Percentiles rank a stretch among this genome's conserved stretches.
Conservation (phyloP, 345 rosid genomes). For the Microthlaspi erraticum region DNA sequence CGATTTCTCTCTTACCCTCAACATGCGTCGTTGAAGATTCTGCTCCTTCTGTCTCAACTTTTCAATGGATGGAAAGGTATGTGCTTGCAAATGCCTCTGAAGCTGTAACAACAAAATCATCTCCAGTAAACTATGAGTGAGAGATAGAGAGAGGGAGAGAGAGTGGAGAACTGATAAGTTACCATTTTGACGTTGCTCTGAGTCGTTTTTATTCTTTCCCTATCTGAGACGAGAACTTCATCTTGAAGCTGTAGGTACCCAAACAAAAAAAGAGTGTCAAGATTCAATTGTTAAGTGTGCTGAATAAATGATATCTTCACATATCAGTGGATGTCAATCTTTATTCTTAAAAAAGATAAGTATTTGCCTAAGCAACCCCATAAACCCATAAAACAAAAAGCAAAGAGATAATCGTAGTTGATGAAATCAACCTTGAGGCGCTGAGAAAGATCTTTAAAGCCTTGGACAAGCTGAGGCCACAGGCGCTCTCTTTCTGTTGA, state of each 20-base stretch:
- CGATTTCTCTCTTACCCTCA: conserved; percentile 61
- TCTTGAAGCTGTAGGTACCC: conserved; percentile 65
- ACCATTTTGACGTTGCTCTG: conserved; percentile 95
- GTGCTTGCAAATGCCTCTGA: conserved; percentile 97
- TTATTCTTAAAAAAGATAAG: too few relatives aligned
- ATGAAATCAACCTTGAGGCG: conserved; percentile 70
- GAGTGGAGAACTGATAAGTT: conserved; percentile 7
- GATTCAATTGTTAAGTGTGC: neutral
- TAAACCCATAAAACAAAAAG: conserved; percentile 30
- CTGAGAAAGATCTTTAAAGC: conserved; percentile 91
- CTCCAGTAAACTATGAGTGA: neutral
- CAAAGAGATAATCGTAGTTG: neutral
- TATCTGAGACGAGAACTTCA: conserved; percentile 81
- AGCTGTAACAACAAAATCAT: conserved; percentile 58
- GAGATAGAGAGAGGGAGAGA: neutral
- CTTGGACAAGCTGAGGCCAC: conserved; percentile 98
- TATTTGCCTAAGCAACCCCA: conserved; percentile 2
- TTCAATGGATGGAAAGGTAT: conserved; percentile 85
- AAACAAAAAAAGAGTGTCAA: conserved; percentile 24
- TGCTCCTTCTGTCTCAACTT: conserved; percentile 94
- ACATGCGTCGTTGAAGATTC: conserved; percentile 89
- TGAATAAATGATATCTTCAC: too few relatives aligned
- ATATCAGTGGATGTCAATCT: neutral
- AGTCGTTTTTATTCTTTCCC: conserved; percentile 84
- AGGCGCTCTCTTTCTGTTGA: conserved; percentile 85